Conservation (phyloP, 2,329 filamentous ascomycete species). For the Xylaria sp. region DNA sequence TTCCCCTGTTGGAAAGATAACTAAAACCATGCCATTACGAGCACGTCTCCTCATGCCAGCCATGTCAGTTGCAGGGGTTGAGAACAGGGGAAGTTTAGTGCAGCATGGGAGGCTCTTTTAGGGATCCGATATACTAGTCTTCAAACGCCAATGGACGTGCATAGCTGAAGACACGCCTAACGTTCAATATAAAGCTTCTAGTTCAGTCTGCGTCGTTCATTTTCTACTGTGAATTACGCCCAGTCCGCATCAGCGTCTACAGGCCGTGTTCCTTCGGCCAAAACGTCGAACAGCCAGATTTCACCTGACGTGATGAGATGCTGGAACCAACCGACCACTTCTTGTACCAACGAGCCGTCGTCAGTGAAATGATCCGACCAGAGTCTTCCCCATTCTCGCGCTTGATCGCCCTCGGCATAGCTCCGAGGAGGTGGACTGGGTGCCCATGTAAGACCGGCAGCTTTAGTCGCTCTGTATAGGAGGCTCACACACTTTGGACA, state of each 20-base stretch:
- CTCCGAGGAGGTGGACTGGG: constrained; percentile 19
- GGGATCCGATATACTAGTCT: too few relatives aligned
- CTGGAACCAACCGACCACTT: constrained; percentile 22
- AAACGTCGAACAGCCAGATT: constrained; percentile 26
- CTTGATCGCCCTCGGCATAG: constrained; percentile 16
- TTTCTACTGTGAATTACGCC: not conserved
- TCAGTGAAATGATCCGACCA: constrained; percentile 26
- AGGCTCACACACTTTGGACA: constrained; percentile 17
- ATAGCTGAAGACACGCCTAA: too few relatives aligned
- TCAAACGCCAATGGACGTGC: too few relatives aligned
- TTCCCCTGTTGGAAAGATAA: too few relatives aligned
- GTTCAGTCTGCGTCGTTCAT: not conserved
- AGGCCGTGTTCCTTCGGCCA: constrained; percentile 12
- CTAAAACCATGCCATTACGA: too few relatives aligned
- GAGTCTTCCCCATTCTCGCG: constrained; percentile 13
- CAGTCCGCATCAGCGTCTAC: constrained; percentile 23
- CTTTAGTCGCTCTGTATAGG: constrained; percentile 10
- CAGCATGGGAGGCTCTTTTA: too few relatives aligned
- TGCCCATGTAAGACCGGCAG: constrained; percentile 16
- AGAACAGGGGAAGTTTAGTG: too few relatives aligned
- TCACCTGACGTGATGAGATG: constrained; percentile 16
- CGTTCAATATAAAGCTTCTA: too few relatives aligned
- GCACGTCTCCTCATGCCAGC: too few relatives aligned
- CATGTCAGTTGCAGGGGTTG: too few relatives aligned
- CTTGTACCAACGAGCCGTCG: constrained; percentile 17